Conservation (phyloP, 2,329 filamentous ascomycete species). For the Lojkania enalia region DNA sequence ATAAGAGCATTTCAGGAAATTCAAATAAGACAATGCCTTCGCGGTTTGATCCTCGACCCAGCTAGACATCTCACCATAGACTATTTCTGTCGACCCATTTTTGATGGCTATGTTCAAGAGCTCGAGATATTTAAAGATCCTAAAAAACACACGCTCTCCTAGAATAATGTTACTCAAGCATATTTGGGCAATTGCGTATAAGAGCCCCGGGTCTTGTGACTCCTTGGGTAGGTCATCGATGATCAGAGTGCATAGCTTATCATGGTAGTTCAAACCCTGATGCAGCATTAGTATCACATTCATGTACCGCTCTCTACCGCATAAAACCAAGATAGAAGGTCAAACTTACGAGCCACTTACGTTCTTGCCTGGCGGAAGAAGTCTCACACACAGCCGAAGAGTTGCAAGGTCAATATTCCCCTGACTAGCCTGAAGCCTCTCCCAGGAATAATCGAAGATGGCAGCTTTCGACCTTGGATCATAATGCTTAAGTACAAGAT, state of each 20-base stretch:
- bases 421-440: not conserved
- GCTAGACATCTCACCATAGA: too few species aligned
- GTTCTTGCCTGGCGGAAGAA: not conserved
- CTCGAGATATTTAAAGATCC: too few species aligned
- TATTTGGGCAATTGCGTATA: too few species aligned
- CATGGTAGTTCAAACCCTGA: too few species aligned
- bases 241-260: not conserved
- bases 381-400: not conserved
- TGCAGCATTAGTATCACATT: too few species aligned
- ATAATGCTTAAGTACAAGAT: not conserved
- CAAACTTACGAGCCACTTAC: not conserved
- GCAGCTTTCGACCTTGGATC: not conserved
- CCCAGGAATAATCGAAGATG: not conserved
- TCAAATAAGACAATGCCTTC: conserved; percentile 15
- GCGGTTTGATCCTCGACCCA: not conserved
- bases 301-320: too few species aligned
- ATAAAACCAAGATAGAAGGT: too few species aligned
- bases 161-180: too few species aligned
- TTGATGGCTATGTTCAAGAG: too few species aligned
- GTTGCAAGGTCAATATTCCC: not conserved
- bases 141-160: too few species aligned
- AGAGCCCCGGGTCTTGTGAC: too few species aligned
- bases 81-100: too few species aligned
- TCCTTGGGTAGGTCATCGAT: not conserved
- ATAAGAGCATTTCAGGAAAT: conserved; percentile 37